Evolutionary conservation across 2,329 filamentous ascomycete genomes (phyloP).

Genomic region (Incumbomyces delicatus): DNA sequence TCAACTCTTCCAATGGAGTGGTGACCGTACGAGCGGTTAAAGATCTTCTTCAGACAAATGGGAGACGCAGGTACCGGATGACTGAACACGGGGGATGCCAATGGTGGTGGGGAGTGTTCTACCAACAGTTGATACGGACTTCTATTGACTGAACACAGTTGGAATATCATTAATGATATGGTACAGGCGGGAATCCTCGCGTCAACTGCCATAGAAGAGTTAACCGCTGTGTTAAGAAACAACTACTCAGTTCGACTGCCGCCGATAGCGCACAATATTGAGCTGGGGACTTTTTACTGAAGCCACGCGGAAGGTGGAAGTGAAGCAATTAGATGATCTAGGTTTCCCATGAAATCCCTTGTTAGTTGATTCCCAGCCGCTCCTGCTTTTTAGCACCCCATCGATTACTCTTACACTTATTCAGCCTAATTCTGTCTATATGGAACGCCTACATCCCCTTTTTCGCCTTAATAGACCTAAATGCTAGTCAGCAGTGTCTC

Average conservation of each 20-base stretch:
- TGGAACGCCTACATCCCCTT: too few relatives aligned
- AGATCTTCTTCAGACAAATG: not conserved
- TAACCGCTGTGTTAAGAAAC: not conserved
- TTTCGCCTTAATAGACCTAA: too few relatives aligned
- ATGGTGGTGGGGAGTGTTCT: not conserved
- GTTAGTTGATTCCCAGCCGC: too few relatives aligned
- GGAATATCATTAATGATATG: conserved; percentile 1
- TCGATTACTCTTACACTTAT: too few relatives aligned
- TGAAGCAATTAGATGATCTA: too few relatives aligned
- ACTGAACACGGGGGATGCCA: conserved; percentile 2
- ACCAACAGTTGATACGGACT: not conserved
- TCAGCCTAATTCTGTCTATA: too few relatives aligned
- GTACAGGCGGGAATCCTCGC: not conserved
- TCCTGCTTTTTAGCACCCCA: too few relatives aligned
- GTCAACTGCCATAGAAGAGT: not conserved
- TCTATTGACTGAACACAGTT: not conserved
- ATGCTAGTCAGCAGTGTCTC: too few relatives aligned
- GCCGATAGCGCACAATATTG: not conserved
- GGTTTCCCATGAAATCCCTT: too few relatives aligned
- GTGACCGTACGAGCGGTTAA: not conserved
- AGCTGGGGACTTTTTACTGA: not conserved
- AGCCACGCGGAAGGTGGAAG: not conserved
- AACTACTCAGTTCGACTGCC: not conserved
- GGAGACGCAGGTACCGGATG: not conserved
- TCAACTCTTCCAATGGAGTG: not conserved